Evolutionary conservation across 768 basidiomycete genomes (phyloP).

Genomic region (Agaricus subrufescens): DNA sequence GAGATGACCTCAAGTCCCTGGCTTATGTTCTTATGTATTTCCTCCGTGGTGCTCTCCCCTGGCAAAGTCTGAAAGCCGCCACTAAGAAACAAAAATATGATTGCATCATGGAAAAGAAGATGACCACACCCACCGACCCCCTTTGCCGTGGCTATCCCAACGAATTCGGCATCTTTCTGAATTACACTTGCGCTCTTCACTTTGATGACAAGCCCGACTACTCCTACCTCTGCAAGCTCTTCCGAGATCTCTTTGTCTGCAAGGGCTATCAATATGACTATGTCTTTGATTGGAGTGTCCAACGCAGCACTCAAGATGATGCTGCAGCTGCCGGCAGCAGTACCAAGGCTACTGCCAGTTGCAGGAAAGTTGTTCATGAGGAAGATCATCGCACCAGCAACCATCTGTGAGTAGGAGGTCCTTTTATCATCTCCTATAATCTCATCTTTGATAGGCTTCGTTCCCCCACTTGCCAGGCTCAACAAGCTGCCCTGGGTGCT

Average conservation of each 20-base stretch:
- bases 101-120: constrained; percentile 99
- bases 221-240: constrained; percentile 98
- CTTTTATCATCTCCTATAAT: constrained; percentile 12
- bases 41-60: constrained; percentile 95
- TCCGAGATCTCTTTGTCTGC: constrained; percentile 95
- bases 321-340: constrained; percentile 40
- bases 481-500: constrained; percentile 52
- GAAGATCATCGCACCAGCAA: constrained; percentile 80
- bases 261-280: constrained; percentile 99
- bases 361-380: constrained; percentile 81
- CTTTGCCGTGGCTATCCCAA: constrained; percentile 99
- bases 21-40: constrained; percentile 99
- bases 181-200: constrained; percentile 97
- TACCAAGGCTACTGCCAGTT: constrained; percentile 56
- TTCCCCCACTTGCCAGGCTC: constrained; percentile 81
- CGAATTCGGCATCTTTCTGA: constrained; percentile 98
- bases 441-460: constrained; percentile 51
- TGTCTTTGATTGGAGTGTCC: constrained; percentile 98
- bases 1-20: constrained; percentile 96
- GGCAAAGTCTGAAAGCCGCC: constrained; percentile 99
- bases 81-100: constrained; percentile 99
- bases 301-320: constrained; percentile 69
- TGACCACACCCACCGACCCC: constrained; percentile 96
- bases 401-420: constrained; percentile 60
- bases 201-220: constrained; percentile 99